Evolutionary conservation across 371 early-diverging fungal species (phyloP), one percentile per base, ranked within the genome.

Genomic region (Batkoa obscura): DNA sequence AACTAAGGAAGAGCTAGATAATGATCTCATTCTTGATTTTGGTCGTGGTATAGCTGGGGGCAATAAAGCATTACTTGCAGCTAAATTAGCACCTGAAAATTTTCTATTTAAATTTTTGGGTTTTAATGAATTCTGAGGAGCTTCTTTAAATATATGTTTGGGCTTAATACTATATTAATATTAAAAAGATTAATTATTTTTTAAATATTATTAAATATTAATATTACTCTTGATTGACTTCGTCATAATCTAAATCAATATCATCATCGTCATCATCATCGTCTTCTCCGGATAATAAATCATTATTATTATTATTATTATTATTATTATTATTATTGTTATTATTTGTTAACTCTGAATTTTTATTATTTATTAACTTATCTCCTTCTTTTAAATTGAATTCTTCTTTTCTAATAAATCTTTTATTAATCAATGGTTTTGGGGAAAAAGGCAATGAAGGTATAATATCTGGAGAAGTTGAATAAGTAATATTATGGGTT

Each of bases 171-270:
- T 4, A 39, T 23, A 46, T 45, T 36, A 51, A 53, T 30, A 8
- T 23, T 3, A 34, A 12, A 59, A 13, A 32, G 39, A 50, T 23
- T 34, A 34, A 34, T 4, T 30, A 42, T 15, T 31, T n/a, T n/a
- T n/a, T n/a, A n/a, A n/a, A n/a, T n/a, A n/a, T n/a, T n/a, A n/a
- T n/a, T n/a, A n/a, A n/a, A 47, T 3, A 33, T 6, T 4, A 33
- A 30, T 38, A 43, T 0, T 67, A 69, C 67, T 58, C 45, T 48
- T 56, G 64, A 23, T 73, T 71, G 42, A 77, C 75, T 38, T 68
- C 74, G 39, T 77, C 78, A 5, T 73, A 56, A 48, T 74, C 75
- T 33, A 73, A 72, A 35, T 71, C 76, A 48, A 73, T 72, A 59
- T 78, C 76, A 50, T 72, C 72, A 48, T 74, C 75, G 30, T 37